phyloP scores from a whole-genome alignment of 352 stramenopile species.

The Globisporangium paroecandrum region DNA sequence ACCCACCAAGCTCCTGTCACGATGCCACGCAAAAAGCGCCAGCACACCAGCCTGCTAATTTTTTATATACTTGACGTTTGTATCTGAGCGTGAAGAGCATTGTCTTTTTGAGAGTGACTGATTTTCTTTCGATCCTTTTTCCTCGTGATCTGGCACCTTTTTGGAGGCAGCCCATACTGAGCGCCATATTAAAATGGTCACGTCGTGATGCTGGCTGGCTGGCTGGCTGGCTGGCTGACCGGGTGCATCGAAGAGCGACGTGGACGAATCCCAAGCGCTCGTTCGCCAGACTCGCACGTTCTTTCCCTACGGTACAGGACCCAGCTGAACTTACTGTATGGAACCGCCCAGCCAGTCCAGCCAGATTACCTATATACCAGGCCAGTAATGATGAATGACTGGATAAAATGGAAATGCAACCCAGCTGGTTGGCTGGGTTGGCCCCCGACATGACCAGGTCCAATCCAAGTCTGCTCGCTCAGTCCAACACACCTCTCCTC shows the following conservation, averaged over 20 bases:
- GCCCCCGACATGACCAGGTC: background rate
- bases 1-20: background rate
- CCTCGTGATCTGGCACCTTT: background rate
- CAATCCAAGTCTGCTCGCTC: background rate
- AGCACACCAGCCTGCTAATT: background rate
- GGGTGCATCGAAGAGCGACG: slow-evolving; percentile 4
- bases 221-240: background rate
- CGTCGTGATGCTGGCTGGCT: background rate
- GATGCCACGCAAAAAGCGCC: background rate
- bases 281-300: slow-evolving; percentile 12
- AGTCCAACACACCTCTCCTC: background rate
- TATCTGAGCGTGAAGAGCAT: background rate
- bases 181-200: slow-evolving; percentile 4
- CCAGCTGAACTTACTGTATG: slow-evolving; percentile 3
- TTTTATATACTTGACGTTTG: background rate
- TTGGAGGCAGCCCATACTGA: slow-evolving; percentile 1
- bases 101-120: background rate
- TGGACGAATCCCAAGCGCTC: slow-evolving; percentile 12
- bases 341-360: background rate
- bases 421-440: background rate
- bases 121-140: slow-evolving; percentile 4
- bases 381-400: slow-evolving; percentile 7
- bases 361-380: background rate
- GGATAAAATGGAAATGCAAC: slow-evolving; percentile 11
- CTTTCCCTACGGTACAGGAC: background rate